Evolutionary conservation across 306 rosid species (phyloP).

Genomic region (Sophora flavescens): DNA sequence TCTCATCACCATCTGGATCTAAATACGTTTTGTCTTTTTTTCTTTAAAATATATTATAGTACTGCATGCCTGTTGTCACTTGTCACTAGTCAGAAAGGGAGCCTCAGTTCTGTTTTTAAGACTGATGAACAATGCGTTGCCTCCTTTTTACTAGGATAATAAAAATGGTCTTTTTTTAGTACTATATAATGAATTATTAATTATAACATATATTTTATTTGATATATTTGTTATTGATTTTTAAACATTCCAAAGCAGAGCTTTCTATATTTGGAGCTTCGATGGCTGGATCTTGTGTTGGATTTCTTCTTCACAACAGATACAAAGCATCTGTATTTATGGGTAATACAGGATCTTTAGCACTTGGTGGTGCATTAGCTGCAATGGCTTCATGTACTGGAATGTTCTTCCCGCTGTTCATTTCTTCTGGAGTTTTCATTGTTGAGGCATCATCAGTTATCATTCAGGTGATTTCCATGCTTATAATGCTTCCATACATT

Average conservation of each 20-base stretch:
- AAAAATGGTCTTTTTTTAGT: constrained; percentile 26
- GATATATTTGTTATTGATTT: constrained; percentile 34
- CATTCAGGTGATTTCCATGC: constrained; percentile 65
- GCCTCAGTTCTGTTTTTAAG: constrained; percentile 6
- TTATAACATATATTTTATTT: constrained; percentile 35
- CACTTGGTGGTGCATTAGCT: constrained; percentile 92
- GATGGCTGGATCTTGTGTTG: constrained; percentile 99
- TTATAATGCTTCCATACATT: constrained; percentile 27
- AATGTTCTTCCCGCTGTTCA: constrained; percentile 89
- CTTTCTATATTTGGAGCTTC: constrained; percentile 96
- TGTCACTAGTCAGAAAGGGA: background rate
- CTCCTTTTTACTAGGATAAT: constrained; percentile 24
- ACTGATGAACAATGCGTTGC: constrained; percentile 2
- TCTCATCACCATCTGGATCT: constrained; percentile 38
- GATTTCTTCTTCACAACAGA: constrained; percentile 94
- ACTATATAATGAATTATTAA: constrained; percentile 12
- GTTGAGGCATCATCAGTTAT: constrained; percentile 75
- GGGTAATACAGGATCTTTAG: constrained; percentile 95
- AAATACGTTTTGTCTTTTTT: constrained; percentile 19
- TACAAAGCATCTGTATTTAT: constrained; percentile 87
- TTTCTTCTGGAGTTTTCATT: constrained; percentile 80
- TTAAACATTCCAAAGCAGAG: constrained; percentile 60
- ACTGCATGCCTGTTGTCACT: constrained; percentile 35
- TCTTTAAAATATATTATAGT: background rate
- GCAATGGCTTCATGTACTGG: constrained; percentile 98